Conservation (phyloP, 768 basidiomycete species). For the Cubamyces sp. region DNA sequence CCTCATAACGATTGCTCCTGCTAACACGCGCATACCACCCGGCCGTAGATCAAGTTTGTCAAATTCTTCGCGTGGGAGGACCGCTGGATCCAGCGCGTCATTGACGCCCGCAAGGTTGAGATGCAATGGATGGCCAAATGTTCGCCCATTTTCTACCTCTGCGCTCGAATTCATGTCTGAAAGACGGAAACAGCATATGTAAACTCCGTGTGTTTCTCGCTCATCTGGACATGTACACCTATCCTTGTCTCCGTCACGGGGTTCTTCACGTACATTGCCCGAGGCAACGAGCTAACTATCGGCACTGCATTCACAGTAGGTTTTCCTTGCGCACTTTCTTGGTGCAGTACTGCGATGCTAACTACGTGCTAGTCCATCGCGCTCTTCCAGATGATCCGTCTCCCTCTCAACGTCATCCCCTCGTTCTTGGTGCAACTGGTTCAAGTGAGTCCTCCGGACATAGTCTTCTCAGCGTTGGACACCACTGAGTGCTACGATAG, state of each 20-base stretch:
- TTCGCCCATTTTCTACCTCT: conserved; percentile 29
- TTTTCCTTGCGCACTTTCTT: conserved; percentile 9
- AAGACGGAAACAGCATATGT: conserved; percentile 53
- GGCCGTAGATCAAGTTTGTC: conserved; percentile 65
- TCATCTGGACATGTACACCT: conserved; percentile 77
- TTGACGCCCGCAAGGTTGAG: conserved; percentile 69
- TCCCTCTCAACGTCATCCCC: conserved; percentile 80
- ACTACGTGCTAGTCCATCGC: conserved; percentile 60
- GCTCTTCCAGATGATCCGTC: conserved; percentile 82
- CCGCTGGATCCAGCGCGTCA: conserved; percentile 68
- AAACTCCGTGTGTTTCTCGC: conserved; percentile 71
- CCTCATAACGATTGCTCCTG: background rate
- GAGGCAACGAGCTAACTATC: conserved; percentile 75
- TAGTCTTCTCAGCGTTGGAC: background rate
- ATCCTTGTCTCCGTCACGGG: conserved; percentile 80
- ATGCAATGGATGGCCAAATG: conserved; percentile 79
- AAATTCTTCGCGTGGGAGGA: conserved; percentile 87
- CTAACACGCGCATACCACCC: background rate
- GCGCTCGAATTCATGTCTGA: background rate
- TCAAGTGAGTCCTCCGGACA: conserved; percentile 41
- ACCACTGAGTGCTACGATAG: conserved; percentile 32
- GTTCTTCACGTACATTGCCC: conserved; percentile 74
- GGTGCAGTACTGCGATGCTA: background rate
- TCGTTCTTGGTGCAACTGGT: conserved; percentile 79
- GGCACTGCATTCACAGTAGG: conserved; percentile 82